These are phyloP conservation scores for Truncatella angustata DNA, from an alignment of 2,329 filamentous ascomycete genomes.

Conservation along the genomic window DNA sequence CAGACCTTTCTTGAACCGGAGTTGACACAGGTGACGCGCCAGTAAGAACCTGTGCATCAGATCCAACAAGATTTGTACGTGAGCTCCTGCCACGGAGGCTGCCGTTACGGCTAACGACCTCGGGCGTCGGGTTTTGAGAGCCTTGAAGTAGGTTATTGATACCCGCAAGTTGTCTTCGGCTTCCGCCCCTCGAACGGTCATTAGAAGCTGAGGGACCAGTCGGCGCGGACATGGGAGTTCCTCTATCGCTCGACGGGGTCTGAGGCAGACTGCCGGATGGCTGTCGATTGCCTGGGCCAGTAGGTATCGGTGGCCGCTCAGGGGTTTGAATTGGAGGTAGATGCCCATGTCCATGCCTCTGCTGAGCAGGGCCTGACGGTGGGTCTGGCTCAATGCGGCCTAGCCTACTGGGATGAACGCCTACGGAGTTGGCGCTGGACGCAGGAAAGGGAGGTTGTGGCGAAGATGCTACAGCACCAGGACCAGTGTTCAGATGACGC, in stretches of 20 bases:
- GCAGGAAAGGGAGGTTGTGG: conserved; percentile 22
- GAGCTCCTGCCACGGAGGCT: conserved; percentile 34
- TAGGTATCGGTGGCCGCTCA: conserved; percentile 28
- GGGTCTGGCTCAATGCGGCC: conserved; percentile 33
- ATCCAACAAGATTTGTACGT: conserved; percentile 46
- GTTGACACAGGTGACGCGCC: conserved; percentile 51
- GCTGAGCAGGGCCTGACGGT: conserved; percentile 21
- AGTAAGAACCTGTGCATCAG: conserved; percentile 55
- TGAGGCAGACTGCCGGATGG: conserved; percentile 18
- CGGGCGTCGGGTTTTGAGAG: conserved; percentile 22
- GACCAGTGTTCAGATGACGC: conserved; percentile 22
- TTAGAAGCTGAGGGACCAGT: conserved; percentile 31
- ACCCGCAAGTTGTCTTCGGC: conserved; percentile 53
- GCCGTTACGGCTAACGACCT: conserved; percentile 38
- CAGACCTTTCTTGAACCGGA: conserved; percentile 47
- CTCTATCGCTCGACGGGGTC: conserved; percentile 20
- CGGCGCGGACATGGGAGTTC: conserved; percentile 27
- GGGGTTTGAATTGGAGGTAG: conserved; percentile 29
- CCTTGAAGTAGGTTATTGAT: conserved; percentile 60
- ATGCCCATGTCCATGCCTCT: conserved; percentile 21
- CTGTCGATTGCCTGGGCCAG: conserved; percentile 23
- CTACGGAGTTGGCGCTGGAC: conserved; percentile 19
- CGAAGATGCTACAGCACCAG: conserved; percentile 13
- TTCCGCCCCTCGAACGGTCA: conserved; percentile 35
- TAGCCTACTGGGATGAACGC: conserved; percentile 41